These are phyloP conservation scores for Ganoderma meredithae DNA, from an alignment of 1,284 basidiomycete species.

Conservation along the genomic window DNA sequence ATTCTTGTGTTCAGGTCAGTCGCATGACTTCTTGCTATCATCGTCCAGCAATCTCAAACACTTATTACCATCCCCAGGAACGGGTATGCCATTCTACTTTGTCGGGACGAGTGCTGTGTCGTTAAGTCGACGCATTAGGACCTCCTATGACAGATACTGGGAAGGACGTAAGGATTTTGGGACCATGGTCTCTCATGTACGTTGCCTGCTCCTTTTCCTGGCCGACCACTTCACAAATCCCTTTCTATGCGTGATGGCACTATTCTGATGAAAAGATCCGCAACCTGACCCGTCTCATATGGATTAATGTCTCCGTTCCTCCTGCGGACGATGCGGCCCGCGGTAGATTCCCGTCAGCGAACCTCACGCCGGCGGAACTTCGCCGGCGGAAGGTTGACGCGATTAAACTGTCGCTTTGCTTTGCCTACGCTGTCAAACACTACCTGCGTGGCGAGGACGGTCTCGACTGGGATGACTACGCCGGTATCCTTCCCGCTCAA, in stretches of 20 bases:
- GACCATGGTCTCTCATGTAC: constrained; percentile 63
- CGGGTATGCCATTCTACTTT: constrained; percentile 36
- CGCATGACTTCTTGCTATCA: constrained; percentile 13
- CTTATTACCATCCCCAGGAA: constrained; percentile 36
- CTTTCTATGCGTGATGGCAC: not conserved
- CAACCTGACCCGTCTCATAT: constrained; percentile 72
- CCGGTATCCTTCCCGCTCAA: constrained; percentile 67
- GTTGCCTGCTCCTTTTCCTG: constrained; percentile 35
- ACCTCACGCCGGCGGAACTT: constrained; percentile 63
- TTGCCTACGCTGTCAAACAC: constrained; percentile 76
- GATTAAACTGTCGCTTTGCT: constrained; percentile 73
- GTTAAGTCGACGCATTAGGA: constrained; percentile 47
- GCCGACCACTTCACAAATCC: no score
- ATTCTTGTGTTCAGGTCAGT: constrained; percentile 79
- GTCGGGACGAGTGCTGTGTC: not conserved
- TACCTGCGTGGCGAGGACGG: constrained; percentile 83
- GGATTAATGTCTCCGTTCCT: constrained; percentile 81
- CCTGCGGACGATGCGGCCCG: constrained; percentile 56
- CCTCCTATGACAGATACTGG: constrained; percentile 83
- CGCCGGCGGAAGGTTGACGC: constrained; percentile 75
- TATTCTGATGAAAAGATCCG: constrained; percentile 53
- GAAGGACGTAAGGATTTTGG: constrained; percentile 89
- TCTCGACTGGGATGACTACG: constrained; percentile 69
- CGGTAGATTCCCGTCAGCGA: constrained; percentile 56
- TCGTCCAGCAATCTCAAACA: not conserved